phyloP scores from a whole-genome alignment of 441 rosid genomes.

The Adansonia rubrostipa region DNA sequence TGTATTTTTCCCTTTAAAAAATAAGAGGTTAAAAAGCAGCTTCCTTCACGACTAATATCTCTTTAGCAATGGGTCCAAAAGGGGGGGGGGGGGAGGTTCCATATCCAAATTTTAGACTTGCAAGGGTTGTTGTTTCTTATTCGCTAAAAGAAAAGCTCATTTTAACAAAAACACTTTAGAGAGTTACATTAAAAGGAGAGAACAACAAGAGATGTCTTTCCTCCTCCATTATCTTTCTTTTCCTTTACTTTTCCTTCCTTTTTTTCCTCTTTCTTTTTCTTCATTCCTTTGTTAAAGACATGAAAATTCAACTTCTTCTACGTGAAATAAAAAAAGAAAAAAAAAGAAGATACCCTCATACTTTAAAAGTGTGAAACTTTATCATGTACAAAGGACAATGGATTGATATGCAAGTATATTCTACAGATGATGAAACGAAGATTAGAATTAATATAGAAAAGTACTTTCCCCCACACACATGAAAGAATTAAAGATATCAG shows the following conservation, averaged over 20 bases:
- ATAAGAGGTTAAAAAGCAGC: constrained; percentile 46
- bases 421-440: constrained; percentile 34
- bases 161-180: constrained; percentile 45
- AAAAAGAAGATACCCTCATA: constrained; percentile 29
- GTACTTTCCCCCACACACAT: neutral
- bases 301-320: constrained; percentile 44
- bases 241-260: constrained; percentile 16
- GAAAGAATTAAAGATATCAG: neutral
- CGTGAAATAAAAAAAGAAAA: constrained; percentile 33
- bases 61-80: constrained; percentile 44
- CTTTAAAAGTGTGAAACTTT: constrained; percentile 31
- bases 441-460: neutral
- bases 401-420: constrained; percentile 33
- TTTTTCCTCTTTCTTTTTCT: constrained; percentile 15
- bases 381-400: constrained; percentile 21
- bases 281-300: constrained; percentile 44
- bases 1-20: constrained; percentile 12
- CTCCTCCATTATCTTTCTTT: constrained; percentile 21
- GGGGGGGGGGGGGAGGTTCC: constrained; percentile 23
- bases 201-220: constrained; percentile 43
- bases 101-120: constrained; percentile 33
- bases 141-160: constrained; percentile 40
- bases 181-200: constrained; percentile 61
- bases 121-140: constrained; percentile 38
- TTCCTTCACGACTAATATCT: constrained; percentile 35